Evolutionary conservation across 345 rosid species (phyloP).

Genomic region (Excoecaria cochinchinensis): DNA sequence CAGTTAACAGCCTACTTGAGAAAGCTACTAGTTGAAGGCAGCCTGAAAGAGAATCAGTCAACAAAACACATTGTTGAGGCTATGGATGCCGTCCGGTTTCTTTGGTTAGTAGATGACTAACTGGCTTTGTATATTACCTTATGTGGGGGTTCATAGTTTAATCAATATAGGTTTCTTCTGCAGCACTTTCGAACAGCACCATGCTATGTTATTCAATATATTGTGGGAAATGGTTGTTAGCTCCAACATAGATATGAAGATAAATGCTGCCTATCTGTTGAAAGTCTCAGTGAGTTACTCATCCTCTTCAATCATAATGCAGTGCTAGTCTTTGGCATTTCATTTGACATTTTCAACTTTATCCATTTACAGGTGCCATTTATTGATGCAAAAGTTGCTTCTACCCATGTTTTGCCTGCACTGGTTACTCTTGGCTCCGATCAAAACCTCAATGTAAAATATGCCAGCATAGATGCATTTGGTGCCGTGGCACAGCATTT

Average conservation of each 20-base stretch:
- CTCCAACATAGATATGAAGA: constrained; percentile 73
- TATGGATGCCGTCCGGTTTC: constrained; percentile 84
- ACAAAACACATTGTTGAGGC: constrained; percentile 51
- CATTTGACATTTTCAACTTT: constrained; percentile 1
- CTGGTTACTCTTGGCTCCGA: constrained; percentile 95
- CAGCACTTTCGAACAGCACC: constrained; percentile 87
- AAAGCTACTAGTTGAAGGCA: constrained; percentile 63
- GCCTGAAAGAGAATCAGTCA: constrained; percentile 54
- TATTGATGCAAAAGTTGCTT: constrained; percentile 75
- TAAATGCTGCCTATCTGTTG: constrained; percentile 68
- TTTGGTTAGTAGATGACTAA: constrained; percentile 56
- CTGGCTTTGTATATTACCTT: constrained; percentile 5
- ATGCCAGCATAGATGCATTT: constrained; percentile 95
- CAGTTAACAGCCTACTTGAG: constrained; percentile 69
- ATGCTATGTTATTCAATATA: constrained; percentile 69
- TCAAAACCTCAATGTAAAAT: constrained; percentile 81
- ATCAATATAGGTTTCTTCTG: constrained; percentile 22
- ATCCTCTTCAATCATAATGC: constrained; percentile 20
- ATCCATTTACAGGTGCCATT: constrained; percentile 57
- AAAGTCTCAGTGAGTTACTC: constrained; percentile 72
- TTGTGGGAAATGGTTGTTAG: constrained; percentile 98
- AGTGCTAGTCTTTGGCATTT: neutral
- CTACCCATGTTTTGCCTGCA: constrained; percentile 84
- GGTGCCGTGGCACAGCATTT: constrained; percentile 96
- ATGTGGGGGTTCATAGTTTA: constrained; percentile 19